Evolutionary conservation across 2,329 filamentous ascomycete genomes (phyloP), one percentile per base, ranked within the genome.

Genomic region (Clarireedia homoeocarpa): DNA sequence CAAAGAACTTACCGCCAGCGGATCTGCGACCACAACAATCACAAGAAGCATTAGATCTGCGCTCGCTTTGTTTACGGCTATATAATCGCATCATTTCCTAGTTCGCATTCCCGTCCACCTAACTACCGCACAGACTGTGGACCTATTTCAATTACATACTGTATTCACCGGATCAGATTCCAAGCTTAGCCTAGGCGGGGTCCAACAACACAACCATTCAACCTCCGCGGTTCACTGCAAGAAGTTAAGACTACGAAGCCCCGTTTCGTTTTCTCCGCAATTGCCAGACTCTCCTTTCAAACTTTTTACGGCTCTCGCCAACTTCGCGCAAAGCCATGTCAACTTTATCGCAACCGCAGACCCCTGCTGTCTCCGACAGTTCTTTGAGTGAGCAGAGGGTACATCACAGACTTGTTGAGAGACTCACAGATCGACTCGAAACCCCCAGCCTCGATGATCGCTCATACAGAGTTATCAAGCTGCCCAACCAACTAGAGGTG

Each of bases 401-500:
- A 9, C 52, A 55, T 44, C 61, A 64, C 42, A 55, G 63, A 57
- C 63, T 66, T 2, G 65, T 69, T 6, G 65, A 69, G 60, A 62
- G 63, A 36, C 69, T 89, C 62, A 84, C 89, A 36, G 87, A 95
- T 67, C 72, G 78, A 48, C 75, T 96, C 54, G 89, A 95, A 75
- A 91, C 88, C 67, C 89, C 91, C 5, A 84, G 85, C 62, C 79
- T 95, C 54, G 92, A 97, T 72, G 85, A 95, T 71, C 83, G 92
- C 53, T 81, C 83, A 34, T 99, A 99, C 71, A 82, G 92, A 57
- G 90, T 99, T 61, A 85, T 97, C 64, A 82, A 84, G 53, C 78
- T 99, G 76, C 82, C 48, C n/a, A 99, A 99, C 72, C 80, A 91
- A 71, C 81, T 99, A 15, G 92, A 99, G 76, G 92, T 85, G 6